A percentile compares a stretch with the other conserved stretches of the same genome.
phyloP scores from a whole-genome alignment of 169 alveolate genomes.

The Babesia gibsoni region DNA sequence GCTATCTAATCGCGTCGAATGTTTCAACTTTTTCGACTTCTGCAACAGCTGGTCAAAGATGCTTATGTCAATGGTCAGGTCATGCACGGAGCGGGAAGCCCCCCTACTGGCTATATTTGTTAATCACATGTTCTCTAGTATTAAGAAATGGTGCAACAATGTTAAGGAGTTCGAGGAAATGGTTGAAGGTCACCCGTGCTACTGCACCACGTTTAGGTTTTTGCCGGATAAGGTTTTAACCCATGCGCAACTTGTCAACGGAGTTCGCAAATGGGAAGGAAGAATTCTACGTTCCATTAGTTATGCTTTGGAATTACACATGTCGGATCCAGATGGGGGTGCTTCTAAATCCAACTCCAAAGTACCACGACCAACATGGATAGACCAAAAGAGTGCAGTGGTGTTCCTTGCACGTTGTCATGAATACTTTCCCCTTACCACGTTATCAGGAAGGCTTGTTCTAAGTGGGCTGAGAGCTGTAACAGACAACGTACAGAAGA shows the following conservation, averaged over 20 bases:
- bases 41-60: slow-evolving; percentile 53
- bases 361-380: slow-evolving; percentile 27
- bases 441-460: slow-evolving; percentile 28
- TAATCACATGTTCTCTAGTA: slow-evolving; percentile 18
- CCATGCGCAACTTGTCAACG: slow-evolving; percentile 42
- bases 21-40: slow-evolving; percentile 62
- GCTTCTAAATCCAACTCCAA: not conserved
- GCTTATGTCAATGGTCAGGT: slow-evolving; percentile 47
- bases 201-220: slow-evolving; percentile 52
- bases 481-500: slow-evolving; percentile 22
- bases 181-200: slow-evolving; percentile 43
- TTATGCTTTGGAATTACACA: slow-evolving; percentile 20
- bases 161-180: slow-evolving; percentile 26
- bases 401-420: slow-evolving; percentile 53
- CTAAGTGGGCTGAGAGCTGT: slow-evolving; percentile 30
- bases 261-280: slow-evolving; percentile 55
- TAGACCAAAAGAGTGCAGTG: slow-evolving; percentile 54
- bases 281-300: slow-evolving; percentile 40
- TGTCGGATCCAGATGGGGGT: slow-evolving; percentile 11
- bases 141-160: slow-evolving; percentile 13
- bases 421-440: slow-evolving; percentile 45
- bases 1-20: slow-evolving; percentile 1
- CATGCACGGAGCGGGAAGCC: slow-evolving; percentile 60
- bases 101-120: slow-evolving; percentile 48
- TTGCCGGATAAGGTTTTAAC: slow-evolving; percentile 52